These are phyloP conservation scores for Epichloe amarillans DNA, from an alignment of 2,329 filamentous ascomycete species.

Conservation along the genomic window DNA sequence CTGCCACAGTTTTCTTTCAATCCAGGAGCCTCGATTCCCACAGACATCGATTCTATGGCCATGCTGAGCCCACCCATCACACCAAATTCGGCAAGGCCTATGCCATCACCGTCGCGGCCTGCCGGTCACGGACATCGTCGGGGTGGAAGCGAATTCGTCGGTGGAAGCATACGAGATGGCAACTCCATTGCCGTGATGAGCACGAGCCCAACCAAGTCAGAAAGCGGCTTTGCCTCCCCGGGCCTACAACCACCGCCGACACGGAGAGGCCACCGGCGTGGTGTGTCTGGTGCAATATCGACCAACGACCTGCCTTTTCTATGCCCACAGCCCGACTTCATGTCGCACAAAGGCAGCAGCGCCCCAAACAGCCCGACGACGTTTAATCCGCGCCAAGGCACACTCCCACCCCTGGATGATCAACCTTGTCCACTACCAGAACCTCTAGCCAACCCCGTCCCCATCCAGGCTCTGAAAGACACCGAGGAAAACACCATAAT, in stretches of 20 bases:
- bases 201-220: slow-evolving; percentile 54
- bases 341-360: slow-evolving; percentile 43
- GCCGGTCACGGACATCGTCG: slow-evolving; percentile 63
- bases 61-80: slow-evolving; percentile 43
- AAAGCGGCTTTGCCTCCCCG: slow-evolving; percentile 46
- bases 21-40: slow-evolving; percentile 27
- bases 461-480: neutral
- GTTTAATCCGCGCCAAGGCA: slow-evolving; percentile 18
- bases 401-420: slow-evolving; percentile 12
- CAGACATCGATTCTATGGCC: slow-evolving; percentile 19
- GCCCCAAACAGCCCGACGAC: slow-evolving; percentile 49
- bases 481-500: neutral
- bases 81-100: slow-evolving; percentile 34
- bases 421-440: slow-evolving; percentile 5
- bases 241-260: slow-evolving; percentile 31
- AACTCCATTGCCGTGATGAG: slow-evolving; percentile 49
- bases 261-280: slow-evolving; percentile 57
- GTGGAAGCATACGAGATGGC: slow-evolving; percentile 50
- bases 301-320: slow-evolving; percentile 69
- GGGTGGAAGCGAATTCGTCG: slow-evolving; percentile 77
- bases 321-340: slow-evolving; percentile 39
- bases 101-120: slow-evolving; percentile 43
- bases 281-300: slow-evolving; percentile 63
- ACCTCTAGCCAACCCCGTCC: neutral
- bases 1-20: slow-evolving; percentile 45